Evolutionary conservation across 2,329 filamentous ascomycete species (phyloP).

Genomic region (Coniochaeta pulveracea): DNA sequence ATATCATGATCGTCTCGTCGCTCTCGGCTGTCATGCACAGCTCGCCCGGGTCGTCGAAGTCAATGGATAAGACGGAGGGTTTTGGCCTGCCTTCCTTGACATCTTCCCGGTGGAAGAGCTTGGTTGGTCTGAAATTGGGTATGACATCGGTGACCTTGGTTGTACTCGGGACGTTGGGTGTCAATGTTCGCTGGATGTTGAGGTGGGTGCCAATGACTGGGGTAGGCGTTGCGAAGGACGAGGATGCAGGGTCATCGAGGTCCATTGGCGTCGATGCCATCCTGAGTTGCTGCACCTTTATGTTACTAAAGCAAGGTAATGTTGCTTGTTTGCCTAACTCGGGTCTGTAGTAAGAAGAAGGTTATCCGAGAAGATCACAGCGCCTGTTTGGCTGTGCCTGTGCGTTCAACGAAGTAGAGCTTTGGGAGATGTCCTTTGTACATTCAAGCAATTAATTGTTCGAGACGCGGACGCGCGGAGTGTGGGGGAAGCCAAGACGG

Average conservation of each 20-base stretch:
- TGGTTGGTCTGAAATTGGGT: constrained; percentile 65
- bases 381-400: too few species aligned
- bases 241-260: constrained; percentile 31
- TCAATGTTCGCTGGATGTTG: constrained; percentile 37
- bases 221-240: constrained; percentile 21
- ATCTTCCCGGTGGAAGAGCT: constrained; percentile 53
- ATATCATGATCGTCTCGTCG: constrained; percentile 92
- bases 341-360: too few species aligned
- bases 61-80: constrained; percentile 72
- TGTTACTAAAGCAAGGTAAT: too few species aligned
- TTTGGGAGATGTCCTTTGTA: too few species aligned
- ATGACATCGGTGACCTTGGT: constrained; percentile 71
- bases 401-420: too few species aligned
- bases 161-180: constrained; percentile 28
- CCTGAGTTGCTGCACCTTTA: too few species aligned
- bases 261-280: constrained; percentile 49
- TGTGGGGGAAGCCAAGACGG: too few species aligned
- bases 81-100: constrained; percentile 37
- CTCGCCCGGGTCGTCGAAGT: constrained; percentile 94
- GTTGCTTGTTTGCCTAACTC: too few species aligned
- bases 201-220: constrained; percentile 20
- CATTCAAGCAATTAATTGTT: too few species aligned
- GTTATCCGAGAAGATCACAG: too few species aligned
- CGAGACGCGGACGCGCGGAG: too few species aligned
- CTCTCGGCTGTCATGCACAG: constrained; percentile 83